These are phyloP conservation scores for Monascus ruber DNA, from an alignment of 2,329 filamentous ascomycete genomes.

Conservation along the genomic window DNA sequence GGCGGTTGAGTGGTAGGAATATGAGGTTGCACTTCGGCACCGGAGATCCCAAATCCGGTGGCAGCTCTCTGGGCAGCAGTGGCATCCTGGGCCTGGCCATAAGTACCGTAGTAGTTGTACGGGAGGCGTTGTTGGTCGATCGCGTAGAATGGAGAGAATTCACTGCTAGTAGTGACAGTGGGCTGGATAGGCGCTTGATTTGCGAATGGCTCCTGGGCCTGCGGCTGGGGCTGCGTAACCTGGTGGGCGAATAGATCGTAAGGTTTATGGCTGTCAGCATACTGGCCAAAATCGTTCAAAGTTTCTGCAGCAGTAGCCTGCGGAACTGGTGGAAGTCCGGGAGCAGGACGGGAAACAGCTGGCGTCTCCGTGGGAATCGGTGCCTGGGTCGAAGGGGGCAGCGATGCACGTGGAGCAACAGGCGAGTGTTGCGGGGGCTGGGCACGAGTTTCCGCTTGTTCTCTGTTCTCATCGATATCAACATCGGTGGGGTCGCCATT, in stretches of 20 bases:
- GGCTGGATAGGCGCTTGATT: conserved; percentile 48
- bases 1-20: conserved; percentile 61
- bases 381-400: conserved; percentile 54
- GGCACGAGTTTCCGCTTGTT: conserved; percentile 87
- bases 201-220: conserved; percentile 48
- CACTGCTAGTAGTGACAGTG: conserved; percentile 48
- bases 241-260: conserved; percentile 82
- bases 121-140: conserved; percentile 61
- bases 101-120: conserved; percentile 61
- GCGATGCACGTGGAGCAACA: conserved; percentile 69
- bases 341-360: conserved; percentile 47
- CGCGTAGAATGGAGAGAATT: conserved; percentile 80
- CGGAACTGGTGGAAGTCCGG: conserved; percentile 50
- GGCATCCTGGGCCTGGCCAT: conserved; percentile 61
- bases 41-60: conserved; percentile 57
- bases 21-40: conserved; percentile 48
- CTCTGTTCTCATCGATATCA: conserved; percentile 86
- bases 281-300: conserved; percentile 42
- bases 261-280: conserved; percentile 58
- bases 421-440: conserved; percentile 92
- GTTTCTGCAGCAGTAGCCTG: conserved; percentile 41
- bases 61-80: conserved; percentile 61
- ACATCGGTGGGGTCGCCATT: conserved; percentile 49
- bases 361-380: conserved; percentile 24
- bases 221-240: conserved; percentile 49